Conservation (phyloP, 116 monocot genomes). For the Trichopus zeylanicus region DNA sequence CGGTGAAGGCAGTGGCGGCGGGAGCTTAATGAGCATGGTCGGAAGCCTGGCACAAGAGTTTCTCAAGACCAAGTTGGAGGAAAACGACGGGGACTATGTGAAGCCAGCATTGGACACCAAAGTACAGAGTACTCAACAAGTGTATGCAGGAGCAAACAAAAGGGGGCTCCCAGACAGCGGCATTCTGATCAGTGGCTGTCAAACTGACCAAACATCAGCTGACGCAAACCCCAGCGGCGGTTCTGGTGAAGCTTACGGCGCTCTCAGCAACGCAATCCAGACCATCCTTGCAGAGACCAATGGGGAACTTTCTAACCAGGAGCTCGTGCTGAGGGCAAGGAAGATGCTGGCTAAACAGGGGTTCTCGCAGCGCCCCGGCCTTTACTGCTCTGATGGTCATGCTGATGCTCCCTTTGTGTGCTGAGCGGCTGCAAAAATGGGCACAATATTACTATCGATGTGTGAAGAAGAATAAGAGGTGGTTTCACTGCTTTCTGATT, state of each 20-base stretch:
- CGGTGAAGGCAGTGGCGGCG: conserved; percentile 17
- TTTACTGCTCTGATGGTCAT: conserved; percentile 82
- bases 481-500: no score
- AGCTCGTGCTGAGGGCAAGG: conserved; percentile 63
- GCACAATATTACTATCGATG: background rate
- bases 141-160: conserved; percentile 53
- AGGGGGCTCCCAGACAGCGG: conserved; percentile 49
- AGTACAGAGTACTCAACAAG: conserved; percentile 43
- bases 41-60: conserved; percentile 71
- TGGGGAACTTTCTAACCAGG: conserved; percentile 47
- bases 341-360: conserved; percentile 61
- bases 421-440: conserved; percentile 20
- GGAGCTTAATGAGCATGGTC: conserved; percentile 47
- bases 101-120: conserved; percentile 52
- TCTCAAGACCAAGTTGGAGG: conserved; percentile 65
- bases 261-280: conserved; percentile 91
- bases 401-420: conserved; percentile 59
- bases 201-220: conserved; percentile 89
- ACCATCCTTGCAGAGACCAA: conserved; percentile 39
- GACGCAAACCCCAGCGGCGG: conserved; percentile 52
- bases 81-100: conserved; percentile 40
- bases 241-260: conserved; percentile 60
- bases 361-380: conserved; percentile 73
- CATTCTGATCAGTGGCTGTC: conserved; percentile 89
- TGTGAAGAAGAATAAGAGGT: background rate